Conservation (phyloP, 805 yeast species). For the Ogataea angusta region DNA sequence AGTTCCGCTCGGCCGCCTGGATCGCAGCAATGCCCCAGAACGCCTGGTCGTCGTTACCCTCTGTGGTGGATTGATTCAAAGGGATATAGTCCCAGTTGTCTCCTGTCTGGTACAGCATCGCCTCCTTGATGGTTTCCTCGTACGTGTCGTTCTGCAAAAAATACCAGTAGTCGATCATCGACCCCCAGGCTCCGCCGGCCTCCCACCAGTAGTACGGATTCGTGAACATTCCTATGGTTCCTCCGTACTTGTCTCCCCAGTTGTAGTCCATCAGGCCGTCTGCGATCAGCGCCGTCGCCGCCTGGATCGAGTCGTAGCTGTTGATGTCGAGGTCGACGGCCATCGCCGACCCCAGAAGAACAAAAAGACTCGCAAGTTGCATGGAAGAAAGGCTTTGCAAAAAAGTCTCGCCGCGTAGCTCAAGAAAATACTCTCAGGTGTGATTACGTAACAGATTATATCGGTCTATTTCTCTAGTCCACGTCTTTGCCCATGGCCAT, state of each 20-base stretch:
- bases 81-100: conserved; percentile 79
- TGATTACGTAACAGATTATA: not conserved
- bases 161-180: conserved; percentile 73
- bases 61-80: conserved; percentile 81
- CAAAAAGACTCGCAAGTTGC: conserved; percentile 2
- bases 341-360: conserved; percentile 6
- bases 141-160: conserved; percentile 70
- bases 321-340: conserved; percentile 35
- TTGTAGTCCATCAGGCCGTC: conserved; percentile 69
- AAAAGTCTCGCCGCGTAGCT: too few species aligned
- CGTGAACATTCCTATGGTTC: conserved; percentile 82
- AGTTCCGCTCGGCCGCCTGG: conserved; percentile 88
- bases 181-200: conserved; percentile 95
- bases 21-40: conserved; percentile 95
- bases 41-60: conserved; percentile 97
- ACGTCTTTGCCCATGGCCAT: conserved; percentile 35
- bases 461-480: not conserved
- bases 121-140: conserved; percentile 52
- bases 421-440: too few species aligned
- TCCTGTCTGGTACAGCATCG: conserved; percentile 73
- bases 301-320: conserved; percentile 43
- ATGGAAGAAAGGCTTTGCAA: not conserved
- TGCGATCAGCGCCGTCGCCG: conserved; percentile 50
- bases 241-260: conserved; percentile 61
- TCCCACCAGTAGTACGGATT: conserved; percentile 98